Conservation (phyloP, 306 rosid species). For the Chamaecrista fasciculata region DNA sequence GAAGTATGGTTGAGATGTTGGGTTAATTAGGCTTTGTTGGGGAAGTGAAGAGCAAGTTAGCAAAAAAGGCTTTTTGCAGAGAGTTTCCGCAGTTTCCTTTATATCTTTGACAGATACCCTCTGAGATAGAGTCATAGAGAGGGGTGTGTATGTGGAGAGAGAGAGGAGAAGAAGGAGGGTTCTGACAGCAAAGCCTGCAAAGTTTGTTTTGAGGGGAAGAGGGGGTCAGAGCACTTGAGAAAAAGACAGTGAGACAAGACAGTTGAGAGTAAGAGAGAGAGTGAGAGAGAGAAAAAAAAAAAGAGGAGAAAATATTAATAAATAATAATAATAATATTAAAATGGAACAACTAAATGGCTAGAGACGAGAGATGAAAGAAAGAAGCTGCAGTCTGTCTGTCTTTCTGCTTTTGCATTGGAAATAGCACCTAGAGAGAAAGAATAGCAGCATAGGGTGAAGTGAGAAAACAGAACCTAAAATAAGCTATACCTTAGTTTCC, state of each 20-base stretch:
- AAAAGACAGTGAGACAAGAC: constrained; percentile 87
- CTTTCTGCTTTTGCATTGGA: constrained; percentile 53
- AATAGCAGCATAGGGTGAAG: constrained; percentile 29
- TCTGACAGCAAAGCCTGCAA: constrained; percentile 82
- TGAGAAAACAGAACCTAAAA: neutral
- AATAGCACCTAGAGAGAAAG: constrained; percentile 37
- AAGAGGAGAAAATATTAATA: neutral
- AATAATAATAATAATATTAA: constrained; percentile 22
- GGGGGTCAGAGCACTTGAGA: constrained; percentile 70
- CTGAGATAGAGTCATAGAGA: neutral
- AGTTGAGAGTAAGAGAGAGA: constrained; percentile 42
- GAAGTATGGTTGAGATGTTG: constrained; percentile 22
- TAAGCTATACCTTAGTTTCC: neutral
- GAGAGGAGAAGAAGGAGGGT: neutral
- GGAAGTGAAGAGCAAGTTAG: constrained; percentile 46
- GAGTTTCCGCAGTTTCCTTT: constrained; percentile 43
- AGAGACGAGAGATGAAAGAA: constrained; percentile 36
- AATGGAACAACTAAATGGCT: constrained; percentile 14
- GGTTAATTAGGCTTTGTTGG: constrained; percentile 29
- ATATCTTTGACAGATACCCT: constrained; percentile 49
- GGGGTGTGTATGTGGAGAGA: neutral
- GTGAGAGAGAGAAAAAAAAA: neutral
- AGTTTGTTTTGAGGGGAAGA: constrained; percentile 63
- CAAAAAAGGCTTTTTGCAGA: constrained; percentile 34
- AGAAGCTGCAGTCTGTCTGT: constrained; percentile 53